Evolutionary conservation across 2,329 filamentous ascomycete species (phyloP), one percentile per base, ranked within the genome.

Genomic region (Rasamsonia emersonii): DNA sequence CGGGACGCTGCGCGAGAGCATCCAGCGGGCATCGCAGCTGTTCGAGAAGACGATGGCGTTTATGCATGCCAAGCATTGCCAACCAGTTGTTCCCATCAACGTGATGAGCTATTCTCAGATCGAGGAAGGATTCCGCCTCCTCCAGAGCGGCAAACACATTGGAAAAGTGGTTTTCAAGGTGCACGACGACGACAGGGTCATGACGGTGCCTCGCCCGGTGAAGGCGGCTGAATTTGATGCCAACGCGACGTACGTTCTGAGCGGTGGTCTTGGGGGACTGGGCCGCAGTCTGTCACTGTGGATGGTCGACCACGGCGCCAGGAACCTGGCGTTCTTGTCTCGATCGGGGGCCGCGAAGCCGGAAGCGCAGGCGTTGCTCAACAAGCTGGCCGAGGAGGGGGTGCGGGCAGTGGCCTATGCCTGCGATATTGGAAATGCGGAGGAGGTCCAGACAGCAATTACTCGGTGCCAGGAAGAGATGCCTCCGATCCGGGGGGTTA

Each of bases 91-190:
- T 2, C 51, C 58, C 0, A 43, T 59, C 13, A 47, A 42, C 2
- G 32, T 34, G 2, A 54, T 49, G 19, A 37, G 43, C 0, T 54
- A 58, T 23, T 40, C 44, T 7, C 33, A 56, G 0, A 36, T 61
- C 5, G 25, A 40, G 3, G 39, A 41, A 1, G 58, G 55, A 0
- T 42, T 63, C 18, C 28, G 43, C 4, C 46, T 43, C 32, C 50
- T 65, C 24, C 51, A 53, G 11, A 33, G 42, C 7, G 56, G 61
- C 0, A 49, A 48, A 9, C 59, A 62, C 28, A 51, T 56, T 2
- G 62, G 63, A 5, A 65, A 65, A 41, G 41, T 64, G 2, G 54
- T 64, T 10, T 34, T 64, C 9, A 38, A 33, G 3, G 18, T 32
- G 3, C 5, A 40, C 18, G 21, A 28, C 4, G 35, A 53, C 15